Evolutionary conservation across 2,329 filamentous ascomycete species (phyloP).

Genomic region (Chalaropsis thielavioides): DNA sequence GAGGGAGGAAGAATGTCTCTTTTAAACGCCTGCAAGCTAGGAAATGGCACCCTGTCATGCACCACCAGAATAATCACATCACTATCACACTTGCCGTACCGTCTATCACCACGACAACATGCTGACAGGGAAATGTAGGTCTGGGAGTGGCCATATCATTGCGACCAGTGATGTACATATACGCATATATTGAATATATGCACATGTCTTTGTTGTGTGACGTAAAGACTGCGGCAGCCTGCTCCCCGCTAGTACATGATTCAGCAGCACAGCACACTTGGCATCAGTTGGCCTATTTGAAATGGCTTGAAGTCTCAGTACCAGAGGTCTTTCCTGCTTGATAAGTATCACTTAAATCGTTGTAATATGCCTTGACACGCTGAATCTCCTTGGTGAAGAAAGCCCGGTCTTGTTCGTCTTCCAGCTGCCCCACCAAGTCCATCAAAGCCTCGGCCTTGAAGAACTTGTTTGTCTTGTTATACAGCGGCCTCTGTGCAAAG

Average conservation of each 20-base stretch:
- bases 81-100: neutral
- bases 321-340: constrained; percentile 33
- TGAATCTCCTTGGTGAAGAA: constrained; percentile 29
- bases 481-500: constrained; percentile 30
- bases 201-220: neutral
- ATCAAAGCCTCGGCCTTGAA: constrained; percentile 32
- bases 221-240: neutral
- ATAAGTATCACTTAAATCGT: constrained; percentile 33
- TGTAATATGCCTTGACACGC: constrained; percentile 36
- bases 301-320: constrained; percentile 33
- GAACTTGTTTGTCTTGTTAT: constrained; percentile 43
- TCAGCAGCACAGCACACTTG: neutral
- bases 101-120: too few species aligned
- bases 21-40: neutral
- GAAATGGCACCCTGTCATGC: neutral
- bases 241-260: neutral
- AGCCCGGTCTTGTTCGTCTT: constrained; percentile 24
- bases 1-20: neutral
- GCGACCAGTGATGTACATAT: neutral
- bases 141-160: neutral
- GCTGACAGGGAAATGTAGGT: neutral
- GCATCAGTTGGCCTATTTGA: constrained; percentile 26
- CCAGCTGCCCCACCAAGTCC: constrained; percentile 28
- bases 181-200: neutral
- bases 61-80: neutral